Evolutionary conservation across 768 basidiomycete species (phyloP).

Genomic region (Hemileccinum impolitum): DNA sequence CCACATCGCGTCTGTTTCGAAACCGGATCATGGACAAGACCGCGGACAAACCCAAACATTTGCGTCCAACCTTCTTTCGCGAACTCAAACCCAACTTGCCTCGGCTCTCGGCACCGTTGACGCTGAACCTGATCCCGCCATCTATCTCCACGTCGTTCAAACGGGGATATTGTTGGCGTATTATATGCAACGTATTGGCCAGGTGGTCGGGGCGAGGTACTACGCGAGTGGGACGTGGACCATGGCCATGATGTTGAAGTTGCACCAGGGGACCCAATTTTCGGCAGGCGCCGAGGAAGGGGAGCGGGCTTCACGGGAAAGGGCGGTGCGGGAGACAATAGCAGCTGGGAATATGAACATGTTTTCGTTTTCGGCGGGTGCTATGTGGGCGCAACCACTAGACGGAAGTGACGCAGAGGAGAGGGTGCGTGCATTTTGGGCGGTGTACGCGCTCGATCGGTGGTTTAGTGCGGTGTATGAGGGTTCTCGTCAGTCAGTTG

Average conservation of each 20-base stretch:
- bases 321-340: background rate
- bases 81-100: constrained; percentile 45
- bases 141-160: constrained; percentile 53
- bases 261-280: constrained; percentile 36
- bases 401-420: constrained; percentile 37
- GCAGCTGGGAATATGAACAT: background rate
- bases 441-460: constrained; percentile 33
- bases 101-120: constrained; percentile 41
- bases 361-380: constrained; percentile 10
- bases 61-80: constrained; percentile 39
- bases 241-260: constrained; percentile 43
- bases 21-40: constrained; percentile 34
- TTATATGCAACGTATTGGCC: constrained; percentile 61
- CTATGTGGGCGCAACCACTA: constrained; percentile 28
- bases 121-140: constrained; percentile 31
- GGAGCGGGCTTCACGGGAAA: constrained; percentile 1
- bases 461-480: constrained; percentile 29
- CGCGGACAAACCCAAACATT: background rate
- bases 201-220: constrained; percentile 58
- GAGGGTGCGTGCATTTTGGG: constrained; percentile 39
- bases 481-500: constrained; percentile 13
- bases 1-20: constrained; percentile 39
- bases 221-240: constrained; percentile 47
- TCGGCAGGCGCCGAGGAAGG: background rate
- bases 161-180: constrained; percentile 62